These are phyloP conservation scores for Corynespora cassiicola DNA, from an alignment of 2,329 filamentous ascomycete species.

Conservation along the genomic window DNA sequence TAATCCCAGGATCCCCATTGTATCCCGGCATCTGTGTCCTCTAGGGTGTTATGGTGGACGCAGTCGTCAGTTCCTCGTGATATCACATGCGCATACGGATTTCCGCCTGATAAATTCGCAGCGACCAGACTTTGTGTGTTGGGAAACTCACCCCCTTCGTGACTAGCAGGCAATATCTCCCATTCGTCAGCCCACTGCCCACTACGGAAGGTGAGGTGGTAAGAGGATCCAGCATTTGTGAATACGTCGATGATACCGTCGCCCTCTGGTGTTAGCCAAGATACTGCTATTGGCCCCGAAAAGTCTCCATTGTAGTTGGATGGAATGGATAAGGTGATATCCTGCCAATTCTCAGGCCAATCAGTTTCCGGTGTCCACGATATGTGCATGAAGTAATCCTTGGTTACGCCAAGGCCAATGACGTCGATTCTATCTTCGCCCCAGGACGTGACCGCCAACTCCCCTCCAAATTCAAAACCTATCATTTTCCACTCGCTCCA, in stretches of 20 bases:
- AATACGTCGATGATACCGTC: slow-evolving; percentile 13
- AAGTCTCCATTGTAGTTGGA: not conserved
- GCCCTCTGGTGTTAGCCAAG: slow-evolving; percentile 1
- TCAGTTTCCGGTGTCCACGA: slow-evolving; percentile 2
- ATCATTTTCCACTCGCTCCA: slow-evolving; percentile 14
- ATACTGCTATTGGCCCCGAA: slow-evolving; percentile 2
- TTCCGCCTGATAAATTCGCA: slow-evolving; percentile 3
- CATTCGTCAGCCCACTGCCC: slow-evolving; percentile 14
- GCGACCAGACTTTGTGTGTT: slow-evolving; percentile 16
- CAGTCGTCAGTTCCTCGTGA: slow-evolving; percentile 13
- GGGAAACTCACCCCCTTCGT: slow-evolving; percentile 12
- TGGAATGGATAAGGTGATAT: not conserved
- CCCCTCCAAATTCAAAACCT: slow-evolving; percentile 4
- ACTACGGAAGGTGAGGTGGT: slow-evolving; percentile 10
- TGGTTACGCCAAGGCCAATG: slow-evolving; percentile 3
- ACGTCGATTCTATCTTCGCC: slow-evolving; percentile 16
- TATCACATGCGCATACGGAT: slow-evolving; percentile 11
- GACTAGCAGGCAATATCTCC: slow-evolving; percentile 7
- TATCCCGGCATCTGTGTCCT: slow-evolving; percentile 12
- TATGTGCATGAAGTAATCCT: not conserved
- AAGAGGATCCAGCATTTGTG: not conserved
- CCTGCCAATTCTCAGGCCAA: slow-evolving; percentile 2
- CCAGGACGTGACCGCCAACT: slow-evolving; percentile 13
- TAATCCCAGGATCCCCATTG: too few species aligned
- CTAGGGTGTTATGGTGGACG: slow-evolving; percentile 10